These are phyloP conservation scores for Stephania yunnanensis DNA, from an alignment of 164 flowering plant genomes.

Conservation along the genomic window DNA sequence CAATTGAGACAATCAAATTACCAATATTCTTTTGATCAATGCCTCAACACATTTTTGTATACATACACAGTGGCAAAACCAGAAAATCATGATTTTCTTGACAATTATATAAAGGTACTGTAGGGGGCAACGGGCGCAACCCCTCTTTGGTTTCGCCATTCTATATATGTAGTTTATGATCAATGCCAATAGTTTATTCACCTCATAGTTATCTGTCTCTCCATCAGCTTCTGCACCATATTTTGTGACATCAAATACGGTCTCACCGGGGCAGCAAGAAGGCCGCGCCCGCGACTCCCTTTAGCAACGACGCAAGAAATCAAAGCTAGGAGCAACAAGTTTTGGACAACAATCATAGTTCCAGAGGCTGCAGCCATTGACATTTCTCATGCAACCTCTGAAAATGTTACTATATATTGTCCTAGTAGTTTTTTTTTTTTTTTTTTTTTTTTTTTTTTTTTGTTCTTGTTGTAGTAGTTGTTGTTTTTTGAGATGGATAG, in stretches of 20 bases:
- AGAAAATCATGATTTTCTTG: too few species aligned
- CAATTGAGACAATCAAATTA: too few species aligned
- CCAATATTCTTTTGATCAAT: too few species aligned
- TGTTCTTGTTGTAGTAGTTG: neutral
- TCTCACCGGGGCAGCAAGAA: slow-evolving; percentile 9
- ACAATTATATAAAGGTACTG: too few species aligned
- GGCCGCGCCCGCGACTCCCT: neutral
- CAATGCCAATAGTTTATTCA: neutral
- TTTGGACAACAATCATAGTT: neutral
- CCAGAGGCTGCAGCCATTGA: slow-evolving; percentile 2
- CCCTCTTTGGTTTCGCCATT: too few species aligned
- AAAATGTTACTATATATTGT: neutral
- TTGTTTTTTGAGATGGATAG: too few species aligned
- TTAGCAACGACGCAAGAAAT: neutral
- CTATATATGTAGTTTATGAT: too few species aligned
- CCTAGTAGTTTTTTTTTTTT: neutral
- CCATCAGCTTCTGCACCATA: slow-evolving; percentile 34
- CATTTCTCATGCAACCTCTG: slow-evolving; percentile 1
- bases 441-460: neutral
- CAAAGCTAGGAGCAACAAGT: neutral
- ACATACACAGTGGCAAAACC: too few species aligned
- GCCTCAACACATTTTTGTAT: too few species aligned
- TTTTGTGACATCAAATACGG: slow-evolving; percentile 26
- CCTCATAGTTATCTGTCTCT: slow-evolving; percentile 25
- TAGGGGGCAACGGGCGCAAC: too few species aligned